Base-by-base conservation (phyloP, 768 basidiomycete species). In the Russula vinacea region DNA sequence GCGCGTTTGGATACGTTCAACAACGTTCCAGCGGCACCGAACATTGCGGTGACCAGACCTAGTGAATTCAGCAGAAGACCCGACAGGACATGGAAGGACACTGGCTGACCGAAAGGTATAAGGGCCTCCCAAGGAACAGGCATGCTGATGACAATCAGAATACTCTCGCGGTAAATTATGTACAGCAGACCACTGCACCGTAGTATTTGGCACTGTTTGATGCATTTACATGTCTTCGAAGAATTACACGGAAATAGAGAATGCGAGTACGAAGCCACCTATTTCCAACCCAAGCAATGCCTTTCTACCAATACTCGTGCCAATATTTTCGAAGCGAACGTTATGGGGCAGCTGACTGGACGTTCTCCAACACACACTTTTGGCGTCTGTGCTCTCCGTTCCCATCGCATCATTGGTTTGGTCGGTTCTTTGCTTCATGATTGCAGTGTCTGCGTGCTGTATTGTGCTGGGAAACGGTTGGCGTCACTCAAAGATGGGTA, bases 61-160 rank as follows among this genome's bases (percentile, higher is more conserved):
- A 64, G 39, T 54, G 16, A 35, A 47, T 17, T 62, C 32, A 70
- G 55, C 6, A 32, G 32, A 26, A 24, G 3, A 19, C 11, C 9
- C n/a, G 13, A 6, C 33, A 14, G 3, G 2, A 24, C 5, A 14
- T 19, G 35, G 19, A 33, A 24, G 54, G 3, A 47, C 10, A 52
- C 39, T 44, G 22, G 56, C 56, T 63, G 66, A 94, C 95, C 95
- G 72, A 95, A 94, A 53, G 95, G 95, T 80, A 98, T 91, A 70
- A 98, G 83, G 57, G 95, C 94, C 79, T 98, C 94, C 89, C 91
- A 98, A 69, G 94, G 95, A 70, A 97, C 88, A 61, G 95, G 95
- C 95, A 96, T 96, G 70, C 68, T 80, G 74, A 58, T 17, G 42
- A 52, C 6, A 14, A 50, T 32, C 9, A 32, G 51, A 33, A 39